These are phyloP conservation scores for Dacryopinax primogenitus DNA, from an alignment of 768 basidiomycete genomes.

Conservation along the genomic window DNA sequence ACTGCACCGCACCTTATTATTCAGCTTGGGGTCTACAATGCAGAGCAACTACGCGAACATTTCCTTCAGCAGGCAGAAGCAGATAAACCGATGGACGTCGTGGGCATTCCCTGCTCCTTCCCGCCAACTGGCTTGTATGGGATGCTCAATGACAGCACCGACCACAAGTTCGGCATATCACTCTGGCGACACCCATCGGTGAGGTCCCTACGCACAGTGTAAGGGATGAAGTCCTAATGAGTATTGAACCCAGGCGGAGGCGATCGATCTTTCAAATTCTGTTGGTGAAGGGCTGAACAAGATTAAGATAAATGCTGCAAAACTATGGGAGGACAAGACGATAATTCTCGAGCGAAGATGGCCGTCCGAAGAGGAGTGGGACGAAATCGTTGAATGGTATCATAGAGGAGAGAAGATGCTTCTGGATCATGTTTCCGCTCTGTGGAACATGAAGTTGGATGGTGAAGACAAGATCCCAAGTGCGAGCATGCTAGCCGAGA, in stretches of 20 bases:
- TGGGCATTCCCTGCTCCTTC: neutral
- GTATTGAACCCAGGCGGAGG: neutral
- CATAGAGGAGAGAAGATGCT: neutral
- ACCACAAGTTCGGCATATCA: neutral
- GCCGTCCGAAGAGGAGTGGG: neutral
- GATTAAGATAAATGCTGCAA: neutral
- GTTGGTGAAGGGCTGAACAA: neutral
- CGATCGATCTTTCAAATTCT: neutral
- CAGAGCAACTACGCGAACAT: neutral
- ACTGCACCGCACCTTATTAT: neutral
- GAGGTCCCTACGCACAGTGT: neutral
- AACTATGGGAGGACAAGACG: neutral
- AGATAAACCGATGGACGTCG: neutral
- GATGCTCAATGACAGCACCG: neutral
- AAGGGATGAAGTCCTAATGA: neutral
- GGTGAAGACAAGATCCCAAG: neutral
- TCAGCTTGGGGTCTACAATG: neutral
- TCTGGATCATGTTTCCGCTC: neutral
- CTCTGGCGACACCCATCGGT: neutral
- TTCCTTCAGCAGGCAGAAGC: neutral
- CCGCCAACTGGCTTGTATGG: neutral
- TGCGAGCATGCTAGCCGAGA: neutral
- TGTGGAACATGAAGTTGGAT: neutral
- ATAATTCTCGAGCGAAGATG: neutral
- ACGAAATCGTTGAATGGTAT: neutral